Conservation (phyloP, 2,329 filamentous ascomycete species). For the Neonectria hederae region DNA sequence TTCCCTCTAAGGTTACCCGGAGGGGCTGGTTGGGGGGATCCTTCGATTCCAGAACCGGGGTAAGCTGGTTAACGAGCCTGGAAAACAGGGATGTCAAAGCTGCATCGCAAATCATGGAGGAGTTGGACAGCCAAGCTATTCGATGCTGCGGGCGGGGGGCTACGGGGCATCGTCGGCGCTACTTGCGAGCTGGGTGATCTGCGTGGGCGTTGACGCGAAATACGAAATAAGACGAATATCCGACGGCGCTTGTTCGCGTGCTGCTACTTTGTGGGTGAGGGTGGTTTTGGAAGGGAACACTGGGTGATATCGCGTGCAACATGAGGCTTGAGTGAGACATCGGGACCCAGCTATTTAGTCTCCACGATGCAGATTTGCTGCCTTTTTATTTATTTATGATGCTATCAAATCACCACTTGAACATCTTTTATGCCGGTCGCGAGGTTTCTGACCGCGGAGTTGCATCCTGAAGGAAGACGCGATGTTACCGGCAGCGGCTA, state of each 20-base stretch:
- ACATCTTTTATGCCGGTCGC: too few relatives aligned
- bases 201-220: not conserved
- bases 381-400: not conserved
- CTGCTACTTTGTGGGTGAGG: not conserved
- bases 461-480: not conserved
- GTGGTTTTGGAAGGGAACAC: not conserved
- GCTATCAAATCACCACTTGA: not conserved
- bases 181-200: conserved; percentile 10
- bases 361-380: not conserved
- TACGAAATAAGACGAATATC: conserved; percentile 7
- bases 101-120: conserved; percentile 12
- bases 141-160: conserved; percentile 9
- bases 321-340: not conserved
- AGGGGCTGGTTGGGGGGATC: conserved; percentile 5
- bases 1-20: conserved; percentile 20
- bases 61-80: not conserved
- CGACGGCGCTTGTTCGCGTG: not conserved
- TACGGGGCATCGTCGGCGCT: conserved; percentile 29
- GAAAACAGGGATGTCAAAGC: conserved; percentile 14
- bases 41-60: conserved; percentile 4
- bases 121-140: conserved; percentile 10
- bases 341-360: not conserved
- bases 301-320: not conserved
- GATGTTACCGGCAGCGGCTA: conserved; percentile 10
- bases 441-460: not conserved